Evolutionary conservation across 805 yeast species (phyloP), one percentile per base, ranked within the genome.

Genomic region (Cyberlindnera subsufficiens): DNA sequence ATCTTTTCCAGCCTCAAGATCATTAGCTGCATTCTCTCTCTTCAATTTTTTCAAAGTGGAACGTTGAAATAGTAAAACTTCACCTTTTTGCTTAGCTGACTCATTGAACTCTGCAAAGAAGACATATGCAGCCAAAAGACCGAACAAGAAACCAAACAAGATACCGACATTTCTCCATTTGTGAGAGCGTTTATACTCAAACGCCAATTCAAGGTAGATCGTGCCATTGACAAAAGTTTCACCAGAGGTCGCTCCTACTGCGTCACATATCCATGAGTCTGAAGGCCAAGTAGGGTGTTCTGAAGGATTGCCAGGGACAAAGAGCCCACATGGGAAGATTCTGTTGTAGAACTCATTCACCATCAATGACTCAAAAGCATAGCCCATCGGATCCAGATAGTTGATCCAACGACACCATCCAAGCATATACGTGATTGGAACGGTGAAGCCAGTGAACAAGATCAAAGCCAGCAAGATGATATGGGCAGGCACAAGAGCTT

Each of bases 51-150:
- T 67, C 57, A 79, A 63, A 40, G 76, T 66, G 3, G 73, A 63
- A 36, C 64, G 62, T 55, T 75, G 79, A 68, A 78, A 82, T 20
- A 83, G 69, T 47, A 81, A 63, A 29, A 82, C 69, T 61, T 83
- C 90, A 68, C 90, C 90, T 63, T 78, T 78, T 60, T 78, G 85
- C 67, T 72, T 69, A 3, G 85, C 77, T 58, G 82, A 78, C 55
- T 72, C 74, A 53, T 78, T 77, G 49, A 55, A 64, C 58, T 84
- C 90, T 41, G 78, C 71, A 44, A 78, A 65, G 3, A 65, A 30
- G 45, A 84, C 59, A 58, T 82, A 82, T 10, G 75, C 66, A 40
- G 50, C 55, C 42, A 81, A 67, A 62, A 84, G 80, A 59, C 78
- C 70, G 35, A 80, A 44, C 19, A 64, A 61, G 56, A 72, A 85